phyloP scores from a whole-genome alignment of 805 yeast genomes.

The Teunomyces atbi region DNA sequence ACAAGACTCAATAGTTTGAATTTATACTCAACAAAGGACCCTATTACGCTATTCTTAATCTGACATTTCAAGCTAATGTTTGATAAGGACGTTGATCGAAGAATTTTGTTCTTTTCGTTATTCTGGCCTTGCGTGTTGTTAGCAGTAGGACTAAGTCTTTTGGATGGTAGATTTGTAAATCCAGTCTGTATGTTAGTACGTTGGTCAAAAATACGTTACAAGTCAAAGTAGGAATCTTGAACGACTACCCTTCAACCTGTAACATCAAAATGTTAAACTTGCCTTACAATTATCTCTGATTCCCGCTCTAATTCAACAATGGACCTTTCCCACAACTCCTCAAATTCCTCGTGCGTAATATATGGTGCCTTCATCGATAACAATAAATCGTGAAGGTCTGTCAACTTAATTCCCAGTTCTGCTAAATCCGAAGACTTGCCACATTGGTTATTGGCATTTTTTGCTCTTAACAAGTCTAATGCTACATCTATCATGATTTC shows the following conservation, averaged over 20 bases:
- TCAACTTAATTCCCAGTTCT: constrained; percentile 50
- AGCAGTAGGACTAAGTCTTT: constrained; percentile 20
- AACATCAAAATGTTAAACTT: constrained; percentile 39
- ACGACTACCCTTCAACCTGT: background rate
- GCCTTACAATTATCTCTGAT: constrained; percentile 77
- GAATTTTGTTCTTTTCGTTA: constrained; percentile 48
- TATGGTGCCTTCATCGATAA: constrained; percentile 44
- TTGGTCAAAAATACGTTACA: background rate
- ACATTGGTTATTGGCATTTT: constrained; percentile 64
- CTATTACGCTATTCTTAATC: constrained; percentile 50
- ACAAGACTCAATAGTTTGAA: constrained; percentile 13
- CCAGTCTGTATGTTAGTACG: constrained; percentile 14
- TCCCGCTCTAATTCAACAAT: constrained; percentile 58
- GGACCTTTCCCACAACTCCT: constrained; percentile 71
- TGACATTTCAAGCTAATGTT: constrained; percentile 59
- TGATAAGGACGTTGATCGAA: constrained; percentile 72
- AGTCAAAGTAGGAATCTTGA: background rate
- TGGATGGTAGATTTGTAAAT: constrained; percentile 14
- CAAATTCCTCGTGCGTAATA: constrained; percentile 62
- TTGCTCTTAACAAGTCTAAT: constrained; percentile 59
- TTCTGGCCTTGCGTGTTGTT: constrained; percentile 39
- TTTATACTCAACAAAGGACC: constrained; percentile 29
- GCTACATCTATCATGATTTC: constrained; percentile 66
- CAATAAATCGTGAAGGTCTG: constrained; percentile 54
- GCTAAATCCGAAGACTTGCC: constrained; percentile 46